Evolutionary conservation across 164 flowering plant species (phyloP).

Genomic region (Stephania cephalantha): DNA sequence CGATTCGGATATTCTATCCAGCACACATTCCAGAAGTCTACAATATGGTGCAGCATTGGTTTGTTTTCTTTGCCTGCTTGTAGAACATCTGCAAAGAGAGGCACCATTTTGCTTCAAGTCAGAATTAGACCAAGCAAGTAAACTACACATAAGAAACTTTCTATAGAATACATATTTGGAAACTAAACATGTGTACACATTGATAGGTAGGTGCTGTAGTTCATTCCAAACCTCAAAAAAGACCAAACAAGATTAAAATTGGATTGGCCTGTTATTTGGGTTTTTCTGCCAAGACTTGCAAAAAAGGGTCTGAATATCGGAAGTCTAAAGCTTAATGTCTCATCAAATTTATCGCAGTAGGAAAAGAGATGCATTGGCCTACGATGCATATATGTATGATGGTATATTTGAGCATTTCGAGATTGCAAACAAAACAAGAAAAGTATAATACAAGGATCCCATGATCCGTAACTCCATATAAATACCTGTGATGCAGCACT

Average conservation of each 20-base stretch:
- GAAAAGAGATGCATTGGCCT: background rate
- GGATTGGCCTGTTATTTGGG: background rate
- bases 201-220: background rate
- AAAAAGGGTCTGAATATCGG: background rate
- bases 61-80: constrained; percentile 97
- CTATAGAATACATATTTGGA: too few relatives aligned
- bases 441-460: background rate
- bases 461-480: background rate
- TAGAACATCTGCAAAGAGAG: constrained; percentile 76
- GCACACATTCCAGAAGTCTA: constrained; percentile 23
- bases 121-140: background rate
- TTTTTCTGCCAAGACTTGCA: background rate
- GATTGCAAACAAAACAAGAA: background rate
- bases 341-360: too few relatives aligned
- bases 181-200: too few relatives aligned
- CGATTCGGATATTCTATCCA: background rate
- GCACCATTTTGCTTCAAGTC: background rate
- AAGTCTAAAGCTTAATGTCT: too few relatives aligned
- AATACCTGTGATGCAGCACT: constrained; percentile 96
- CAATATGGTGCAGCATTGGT: constrained; percentile 83
- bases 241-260: background rate
- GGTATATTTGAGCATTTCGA: background rate
- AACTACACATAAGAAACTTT: background rate
- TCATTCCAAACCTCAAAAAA: background rate
- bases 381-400: background rate